phyloP scores from a whole-genome alignment of 345 rosid genomes.

The Triadica sebifera region DNA sequence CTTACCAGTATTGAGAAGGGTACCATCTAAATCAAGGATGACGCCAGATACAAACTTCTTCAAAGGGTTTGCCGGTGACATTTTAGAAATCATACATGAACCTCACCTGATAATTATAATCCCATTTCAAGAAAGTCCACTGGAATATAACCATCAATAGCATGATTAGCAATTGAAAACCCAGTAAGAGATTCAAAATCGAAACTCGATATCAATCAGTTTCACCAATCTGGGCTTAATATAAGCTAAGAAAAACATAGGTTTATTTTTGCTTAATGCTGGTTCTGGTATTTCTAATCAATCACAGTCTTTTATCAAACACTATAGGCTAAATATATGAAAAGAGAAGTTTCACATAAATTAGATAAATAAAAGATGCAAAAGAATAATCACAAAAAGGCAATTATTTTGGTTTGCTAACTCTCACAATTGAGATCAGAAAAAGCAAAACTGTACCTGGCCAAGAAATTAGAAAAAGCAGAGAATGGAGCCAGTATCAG shows the following conservation, averaged over 20 bases:
- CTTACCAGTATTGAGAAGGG: constrained; percentile 61
- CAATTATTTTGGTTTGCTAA: no score
- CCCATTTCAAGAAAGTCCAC: not conserved
- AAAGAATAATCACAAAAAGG: not conserved
- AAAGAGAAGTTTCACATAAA: not conserved
- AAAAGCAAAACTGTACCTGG: not conserved
- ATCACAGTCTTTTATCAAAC: no score
- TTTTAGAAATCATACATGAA: constrained; percentile 3
- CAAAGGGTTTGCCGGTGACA: constrained; percentile 43
- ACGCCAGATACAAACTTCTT: constrained; percentile 52
- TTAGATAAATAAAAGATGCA: not conserved
- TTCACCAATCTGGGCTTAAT: no score
- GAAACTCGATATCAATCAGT: not conserved
- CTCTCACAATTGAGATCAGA: no score
- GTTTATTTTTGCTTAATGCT: not conserved
- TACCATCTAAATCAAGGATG: constrained; percentile 75
- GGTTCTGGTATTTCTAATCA: not conserved
- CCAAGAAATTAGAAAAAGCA: not conserved
- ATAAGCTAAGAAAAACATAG: no score
- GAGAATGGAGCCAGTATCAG: not conserved
- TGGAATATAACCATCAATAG: not conserved
- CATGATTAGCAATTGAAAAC: not conserved
- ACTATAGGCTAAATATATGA: no score
- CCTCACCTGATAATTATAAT: not conserved
- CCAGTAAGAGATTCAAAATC: not conserved